Base-by-base conservation (phyloP, 1,284 basidiomycete species). In the Ganoderma lingzhi region DNA sequence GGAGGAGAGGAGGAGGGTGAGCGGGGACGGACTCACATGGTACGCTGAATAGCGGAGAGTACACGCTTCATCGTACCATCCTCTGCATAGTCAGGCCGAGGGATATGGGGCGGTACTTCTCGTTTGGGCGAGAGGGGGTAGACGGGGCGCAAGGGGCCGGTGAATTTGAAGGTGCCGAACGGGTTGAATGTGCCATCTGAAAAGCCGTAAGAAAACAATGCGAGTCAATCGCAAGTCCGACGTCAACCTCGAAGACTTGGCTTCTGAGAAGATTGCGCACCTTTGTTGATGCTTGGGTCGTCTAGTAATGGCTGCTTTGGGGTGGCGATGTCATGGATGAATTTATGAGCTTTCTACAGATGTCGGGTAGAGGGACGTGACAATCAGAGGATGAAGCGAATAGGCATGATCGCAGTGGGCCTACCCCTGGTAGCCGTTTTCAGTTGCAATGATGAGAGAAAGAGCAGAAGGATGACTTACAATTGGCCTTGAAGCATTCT, bases 401-500 rank as follows among this genome's bases (percentile, higher is more conserved):
- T 4, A 44, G 28, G 39, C 10, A 28, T 28, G 35, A 61, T 28
- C 63, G 63, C 37, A 53, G 63, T 19, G 17, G 19, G 56, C 77
- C 80, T 81, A 86, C 88, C 87, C 85, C 88, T 89, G 71, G 63
- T 63, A 63, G 62, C 30, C 28, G 60, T 74, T 4, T 74, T 4
- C 68, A 68, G 15, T 19, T 8, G 37, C 28, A 30, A 19, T 10
- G 12, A 65, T 63, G 19, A 41, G 35, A 42, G 62, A 32, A 64
- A 28, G 42, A 28, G 6, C 3, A 60, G 42, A 59, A 39, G 23
- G 9, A 28, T 9, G 30, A 84, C 92, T 83, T 79, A 94, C 94
- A 95, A 78, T 87, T 90, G 61, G 88, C 84, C 79, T 95, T 96
- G 86, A 96, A 95, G 82, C 94, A 96, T 68, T 93, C 91, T 78